Evolutionary conservation across 228 moss, liverwort and hornwort species (phyloP).

Genomic region (Sphagnum fallax): DNA sequence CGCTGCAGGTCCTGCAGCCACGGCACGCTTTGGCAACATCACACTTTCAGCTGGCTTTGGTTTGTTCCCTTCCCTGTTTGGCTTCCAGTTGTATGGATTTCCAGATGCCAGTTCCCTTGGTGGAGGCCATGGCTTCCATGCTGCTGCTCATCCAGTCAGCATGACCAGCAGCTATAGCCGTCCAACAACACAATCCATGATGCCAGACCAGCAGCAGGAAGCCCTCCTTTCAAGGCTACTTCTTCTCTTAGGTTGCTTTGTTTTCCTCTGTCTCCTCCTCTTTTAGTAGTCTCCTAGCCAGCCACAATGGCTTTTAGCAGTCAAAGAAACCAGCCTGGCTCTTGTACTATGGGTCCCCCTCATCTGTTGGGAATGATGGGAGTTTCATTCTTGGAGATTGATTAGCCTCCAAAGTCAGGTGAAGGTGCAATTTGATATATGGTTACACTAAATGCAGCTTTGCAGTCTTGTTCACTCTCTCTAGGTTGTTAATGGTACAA

Average conservation of each 20-base stretch:
- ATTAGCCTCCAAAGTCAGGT: no score
- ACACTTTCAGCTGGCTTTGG: constrained; percentile 99
- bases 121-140: constrained; percentile 67
- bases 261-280: constrained; percentile 85
- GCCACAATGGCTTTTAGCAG: no score
- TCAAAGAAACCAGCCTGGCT: no score
- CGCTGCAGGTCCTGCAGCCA: constrained; percentile 74
- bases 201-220: constrained; percentile 87
- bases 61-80: constrained; percentile 93
- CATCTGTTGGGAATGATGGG: no score
- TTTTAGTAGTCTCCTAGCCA: constrained; percentile 23
- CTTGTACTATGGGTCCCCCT: no score
- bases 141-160: constrained; percentile 55
- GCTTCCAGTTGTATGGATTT: constrained; percentile 93
- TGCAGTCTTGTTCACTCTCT: no score
- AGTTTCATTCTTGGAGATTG: no score
- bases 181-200: constrained; percentile 54
- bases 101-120: constrained; percentile 73
- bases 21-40: constrained; percentile 92
- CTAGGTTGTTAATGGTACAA: no score
- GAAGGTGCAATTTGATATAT: no score
- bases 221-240: constrained; percentile 88
- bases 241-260: constrained; percentile 84
- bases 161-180: constrained; percentile 73
- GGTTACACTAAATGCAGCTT: no score